Conservation (phyloP, 805 yeast genomes). For the Lipomyces starkeyi region DNA sequence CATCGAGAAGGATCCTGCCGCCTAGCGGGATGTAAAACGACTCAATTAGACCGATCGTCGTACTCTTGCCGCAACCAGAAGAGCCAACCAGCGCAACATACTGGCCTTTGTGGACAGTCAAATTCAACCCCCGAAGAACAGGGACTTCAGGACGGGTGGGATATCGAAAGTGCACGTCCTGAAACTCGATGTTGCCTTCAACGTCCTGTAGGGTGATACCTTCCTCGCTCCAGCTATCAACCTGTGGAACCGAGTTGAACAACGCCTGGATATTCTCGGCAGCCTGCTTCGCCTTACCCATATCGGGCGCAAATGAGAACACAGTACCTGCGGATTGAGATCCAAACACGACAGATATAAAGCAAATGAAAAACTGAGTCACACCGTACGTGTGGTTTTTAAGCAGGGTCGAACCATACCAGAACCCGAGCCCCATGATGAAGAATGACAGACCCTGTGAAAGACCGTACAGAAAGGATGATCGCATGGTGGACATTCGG, state of each 20-base stretch:
- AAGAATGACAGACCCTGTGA: conserved; percentile 51
- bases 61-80: conserved; percentile 60
- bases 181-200: conserved; percentile 60
- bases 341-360: conserved; percentile 50
- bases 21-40: conserved; percentile 58
- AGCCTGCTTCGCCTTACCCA: conserved; percentile 52
- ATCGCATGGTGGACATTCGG: conserved; percentile 32
- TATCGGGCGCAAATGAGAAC: conserved; percentile 53
- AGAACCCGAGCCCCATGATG: conserved; percentile 51
- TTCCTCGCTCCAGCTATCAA: conserved; percentile 45
- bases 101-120: conserved; percentile 67
- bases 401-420: conserved; percentile 51
- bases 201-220: conserved; percentile 42
- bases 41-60: conserved; percentile 59
- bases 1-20: conserved; percentile 61
- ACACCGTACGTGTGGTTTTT: conserved; percentile 42
- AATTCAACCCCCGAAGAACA: conserved; percentile 40
- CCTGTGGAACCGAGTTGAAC: conserved; percentile 45
- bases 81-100: conserved; percentile 94
- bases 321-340: conserved; percentile 52
- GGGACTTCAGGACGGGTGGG: conserved; percentile 44
- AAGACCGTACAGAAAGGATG: conserved; percentile 48
- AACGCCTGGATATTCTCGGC: conserved; percentile 46
- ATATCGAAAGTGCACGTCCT: conserved; percentile 45
- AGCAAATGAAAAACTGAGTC: conserved; percentile 49